Base-by-base conservation (phyloP, 108 stramenopile genomes). In the Nannochloropsis oceanica region DNA sequence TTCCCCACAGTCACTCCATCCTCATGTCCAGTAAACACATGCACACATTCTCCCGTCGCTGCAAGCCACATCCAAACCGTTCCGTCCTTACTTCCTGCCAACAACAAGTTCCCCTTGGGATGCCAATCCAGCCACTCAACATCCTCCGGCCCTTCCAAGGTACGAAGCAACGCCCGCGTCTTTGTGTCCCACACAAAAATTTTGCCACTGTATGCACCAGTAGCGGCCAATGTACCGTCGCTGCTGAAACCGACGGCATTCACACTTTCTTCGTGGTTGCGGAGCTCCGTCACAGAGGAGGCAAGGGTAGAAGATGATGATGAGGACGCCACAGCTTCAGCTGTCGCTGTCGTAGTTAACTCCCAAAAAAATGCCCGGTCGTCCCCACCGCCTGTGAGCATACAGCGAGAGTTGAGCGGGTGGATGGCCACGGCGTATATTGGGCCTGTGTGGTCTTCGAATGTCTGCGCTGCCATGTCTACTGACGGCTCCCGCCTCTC, bases 1-100 rank as follows among this genome's bases (percentile, higher is more conserved):
- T 85, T 82, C 13, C 95, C 96, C 50, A 92, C 91, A 9, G 93
- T 93, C 43, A 97, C 96, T 12, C 91, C 92, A 12, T 92, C 94
- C 82, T 95, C 95, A 87, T 98, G 98, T 25, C 98, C 98, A 2
- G 95, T 95, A 91, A 97, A 96, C 80, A 98, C 98, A 87, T 79
- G 95, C 81, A 99, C 91, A 90, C 96, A 96, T 42, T 93, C 86
- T 25, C 94, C 94, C 79, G 93, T 91, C n/a, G 93, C 91, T n/a
- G 93, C 85, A 83, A 96, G 94, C 91, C 94, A 99, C 95, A 99
- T 95, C 98, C 98, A 99, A 26, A 95, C 91, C 12, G 97, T 99
- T 14, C 95, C 94, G 86, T 99, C 98, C 79, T 92, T 88, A 27
- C 95, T 94, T 83, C 98, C 98, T 12, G 94, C 94, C 83, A 97